Evolutionary conservation across 2,329 filamentous ascomycete species (phyloP).

Genomic region (Colletotrichum destructivum): DNA sequence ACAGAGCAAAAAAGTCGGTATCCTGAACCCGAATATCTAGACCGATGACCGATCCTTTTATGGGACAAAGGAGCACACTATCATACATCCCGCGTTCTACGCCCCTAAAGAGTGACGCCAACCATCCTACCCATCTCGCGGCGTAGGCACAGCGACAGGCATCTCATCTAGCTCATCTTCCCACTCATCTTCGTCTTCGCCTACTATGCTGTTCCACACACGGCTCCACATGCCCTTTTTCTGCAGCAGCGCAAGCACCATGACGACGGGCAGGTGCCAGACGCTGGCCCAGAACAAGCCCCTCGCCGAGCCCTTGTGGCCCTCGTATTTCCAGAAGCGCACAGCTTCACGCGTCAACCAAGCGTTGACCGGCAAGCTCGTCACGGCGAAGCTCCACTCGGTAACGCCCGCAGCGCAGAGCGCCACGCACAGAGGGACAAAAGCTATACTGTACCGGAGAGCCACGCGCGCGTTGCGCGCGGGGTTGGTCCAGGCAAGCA

Average conservation of each 20-base stretch:
- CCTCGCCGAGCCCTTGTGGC: constrained; percentile 84
- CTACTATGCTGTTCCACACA: constrained; percentile 80
- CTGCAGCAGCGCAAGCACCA: constrained; percentile 91
- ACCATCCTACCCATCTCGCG: constrained; percentile 18
- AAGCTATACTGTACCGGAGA: constrained; percentile 86
- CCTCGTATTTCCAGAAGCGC: constrained; percentile 84
- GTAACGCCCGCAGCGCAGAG: constrained; percentile 87
- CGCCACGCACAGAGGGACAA: constrained; percentile 87
- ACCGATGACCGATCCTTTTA: constrained; percentile 15
- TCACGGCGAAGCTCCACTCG: constrained; percentile 86
- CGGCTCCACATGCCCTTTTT: constrained; percentile 94
- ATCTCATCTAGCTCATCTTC: constrained; percentile 71
- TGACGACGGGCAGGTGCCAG: constrained; percentile 91
- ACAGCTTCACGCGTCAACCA: constrained; percentile 89
- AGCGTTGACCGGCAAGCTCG: constrained; percentile 84
- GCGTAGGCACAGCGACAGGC: constrained; percentile 41
- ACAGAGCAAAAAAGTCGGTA: constrained; percentile 7
- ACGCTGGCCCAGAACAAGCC: constrained; percentile 97
- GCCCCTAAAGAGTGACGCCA: not conserved
- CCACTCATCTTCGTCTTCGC: constrained; percentile 65
- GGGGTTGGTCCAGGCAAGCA: constrained; percentile 91
- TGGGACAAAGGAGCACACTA: constrained; percentile 28
- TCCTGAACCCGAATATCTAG: constrained; percentile 14
- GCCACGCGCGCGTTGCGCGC: constrained; percentile 89
- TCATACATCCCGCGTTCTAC: constrained; percentile 27